phyloP scores from a whole-genome alignment of 2,329 filamentous ascomycete genomes.

The Trichoderma brevicompactum region DNA sequence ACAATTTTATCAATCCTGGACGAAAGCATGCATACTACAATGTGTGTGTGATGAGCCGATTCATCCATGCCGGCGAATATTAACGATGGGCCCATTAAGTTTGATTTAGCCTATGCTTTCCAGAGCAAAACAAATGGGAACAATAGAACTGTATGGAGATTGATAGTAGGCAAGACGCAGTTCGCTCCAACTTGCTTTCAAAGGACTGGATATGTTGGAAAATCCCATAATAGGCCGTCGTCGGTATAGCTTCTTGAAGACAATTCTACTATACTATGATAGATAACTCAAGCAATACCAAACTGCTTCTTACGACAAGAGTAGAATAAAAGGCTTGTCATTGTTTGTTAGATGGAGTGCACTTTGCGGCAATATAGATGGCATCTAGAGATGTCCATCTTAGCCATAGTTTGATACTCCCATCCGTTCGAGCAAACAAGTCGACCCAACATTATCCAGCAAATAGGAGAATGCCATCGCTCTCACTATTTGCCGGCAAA shows the following conservation, averaged over 20 bases:
- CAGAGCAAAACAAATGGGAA: neutral
- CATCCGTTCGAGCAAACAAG: neutral
- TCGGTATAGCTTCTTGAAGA: neutral
- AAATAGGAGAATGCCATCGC: neutral
- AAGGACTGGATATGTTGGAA: neutral
- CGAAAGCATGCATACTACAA: neutral
- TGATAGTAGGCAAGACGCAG: neutral
- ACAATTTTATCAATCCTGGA: neutral
- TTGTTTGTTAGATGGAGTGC: no score
- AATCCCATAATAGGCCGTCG: neutral
- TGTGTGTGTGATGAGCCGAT: neutral
- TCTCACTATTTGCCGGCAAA: neutral
- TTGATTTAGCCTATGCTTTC: conserved; percentile 7
- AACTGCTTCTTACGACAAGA: neutral
- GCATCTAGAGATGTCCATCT: neutral
- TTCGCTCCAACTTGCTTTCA: neutral
- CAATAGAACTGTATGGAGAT: neutral
- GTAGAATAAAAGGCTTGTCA: no score
- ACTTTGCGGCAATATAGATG: neutral
- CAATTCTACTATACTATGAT: neutral
- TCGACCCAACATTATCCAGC: conserved; percentile 3
- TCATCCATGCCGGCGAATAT: neutral
- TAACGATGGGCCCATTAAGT: neutral
- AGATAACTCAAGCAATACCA: neutral
- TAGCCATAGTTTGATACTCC: neutral